A percentile compares a stretch with the other conserved stretches of the same genome.
These are phyloP conservation scores for Candida bentonensis DNA, from an alignment of 805 yeast genomes.

Conservation along the genomic window DNA sequence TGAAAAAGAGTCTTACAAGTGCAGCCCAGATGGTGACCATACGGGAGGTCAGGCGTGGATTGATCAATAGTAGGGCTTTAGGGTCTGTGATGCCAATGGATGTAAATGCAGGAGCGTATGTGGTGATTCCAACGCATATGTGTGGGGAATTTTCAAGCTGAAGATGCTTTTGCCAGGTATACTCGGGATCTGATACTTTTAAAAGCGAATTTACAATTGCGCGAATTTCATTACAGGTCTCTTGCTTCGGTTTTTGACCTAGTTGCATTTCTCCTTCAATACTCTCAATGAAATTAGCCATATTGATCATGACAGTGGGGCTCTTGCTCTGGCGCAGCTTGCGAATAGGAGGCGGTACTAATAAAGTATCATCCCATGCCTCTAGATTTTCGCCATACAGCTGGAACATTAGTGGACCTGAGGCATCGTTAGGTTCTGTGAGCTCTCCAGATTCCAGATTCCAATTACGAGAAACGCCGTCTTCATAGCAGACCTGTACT, in stretches of 20 bases:
- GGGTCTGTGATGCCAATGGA: not conserved
- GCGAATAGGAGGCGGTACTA: not conserved
- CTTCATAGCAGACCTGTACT: not conserved
- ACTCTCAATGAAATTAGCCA: not conserved
- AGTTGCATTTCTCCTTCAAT: not conserved
- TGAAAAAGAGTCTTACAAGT: not conserved
- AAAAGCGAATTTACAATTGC: not conserved
- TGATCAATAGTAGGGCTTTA: not conserved
- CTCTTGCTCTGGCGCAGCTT: not conserved
- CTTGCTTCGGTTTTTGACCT: not conserved
- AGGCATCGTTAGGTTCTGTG: not conserved
- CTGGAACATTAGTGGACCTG: conserved; percentile 1
- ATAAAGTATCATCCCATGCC: not conserved
- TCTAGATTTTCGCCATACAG: not conserved
- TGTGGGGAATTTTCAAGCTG: not conserved
- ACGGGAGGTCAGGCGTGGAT: not conserved
- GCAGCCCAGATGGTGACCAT: not conserved
- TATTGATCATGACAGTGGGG: not conserved
- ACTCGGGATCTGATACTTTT: not conserved
- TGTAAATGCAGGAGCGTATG: not conserved
- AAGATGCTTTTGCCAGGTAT: not conserved
- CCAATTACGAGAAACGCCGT: not conserved
- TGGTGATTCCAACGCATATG: not conserved
- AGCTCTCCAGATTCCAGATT: not conserved
- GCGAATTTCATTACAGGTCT: not conserved